These are phyloP conservation scores for Parathielavia hyrcaniae DNA, from an alignment of 495 filamentous ascomycete species.

Conservation along the genomic window DNA sequence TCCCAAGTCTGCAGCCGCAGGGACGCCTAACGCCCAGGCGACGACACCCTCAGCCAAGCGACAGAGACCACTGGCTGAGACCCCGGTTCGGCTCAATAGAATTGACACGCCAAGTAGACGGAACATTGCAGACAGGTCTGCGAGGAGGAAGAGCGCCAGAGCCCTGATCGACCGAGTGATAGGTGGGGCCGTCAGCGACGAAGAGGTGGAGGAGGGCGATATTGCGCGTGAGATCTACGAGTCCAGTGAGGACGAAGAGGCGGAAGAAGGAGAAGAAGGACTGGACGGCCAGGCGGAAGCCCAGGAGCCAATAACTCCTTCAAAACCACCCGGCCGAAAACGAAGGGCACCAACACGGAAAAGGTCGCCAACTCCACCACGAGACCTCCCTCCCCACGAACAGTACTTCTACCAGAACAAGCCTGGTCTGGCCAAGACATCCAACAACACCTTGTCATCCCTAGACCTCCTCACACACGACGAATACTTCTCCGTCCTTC, in stretches of 20 bases:
- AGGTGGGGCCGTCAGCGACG: conserved; percentile 60
- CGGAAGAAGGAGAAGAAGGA: conserved; percentile 38
- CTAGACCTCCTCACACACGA: conserved; percentile 77
- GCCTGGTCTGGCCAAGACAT: conserved; percentile 72
- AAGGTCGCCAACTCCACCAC: conserved; percentile 71
- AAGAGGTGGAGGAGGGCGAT: conserved; percentile 65
- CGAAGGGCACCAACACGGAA: conserved; percentile 42
- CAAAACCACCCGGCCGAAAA: conserved; percentile 44
- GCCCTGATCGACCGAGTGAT: conserved; percentile 61
- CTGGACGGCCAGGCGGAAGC: conserved; percentile 35
- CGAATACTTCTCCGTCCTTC: conserved; percentile 73
- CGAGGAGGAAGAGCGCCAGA: conserved; percentile 76
- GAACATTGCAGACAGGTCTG: conserved; percentile 72
- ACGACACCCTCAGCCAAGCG: conserved; percentile 31
- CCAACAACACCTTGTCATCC: conserved; percentile 74
- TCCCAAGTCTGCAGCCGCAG: conserved; percentile 18
- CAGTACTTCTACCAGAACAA: conserved; percentile 91
- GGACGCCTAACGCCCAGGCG: conserved; percentile 15
- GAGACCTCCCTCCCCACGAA: conserved; percentile 76
- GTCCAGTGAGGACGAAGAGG: conserved; percentile 48
- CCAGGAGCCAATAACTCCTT: conserved; percentile 42
- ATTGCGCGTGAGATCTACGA: conserved; percentile 67
- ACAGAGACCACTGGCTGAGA: conserved; percentile 29
- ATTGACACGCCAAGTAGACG: conserved; percentile 49
- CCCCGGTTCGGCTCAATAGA: conserved; percentile 34